Evolutionary conservation across 179 eudicot species (phyloP).

Genomic region (Pouteria campechiana): DNA sequence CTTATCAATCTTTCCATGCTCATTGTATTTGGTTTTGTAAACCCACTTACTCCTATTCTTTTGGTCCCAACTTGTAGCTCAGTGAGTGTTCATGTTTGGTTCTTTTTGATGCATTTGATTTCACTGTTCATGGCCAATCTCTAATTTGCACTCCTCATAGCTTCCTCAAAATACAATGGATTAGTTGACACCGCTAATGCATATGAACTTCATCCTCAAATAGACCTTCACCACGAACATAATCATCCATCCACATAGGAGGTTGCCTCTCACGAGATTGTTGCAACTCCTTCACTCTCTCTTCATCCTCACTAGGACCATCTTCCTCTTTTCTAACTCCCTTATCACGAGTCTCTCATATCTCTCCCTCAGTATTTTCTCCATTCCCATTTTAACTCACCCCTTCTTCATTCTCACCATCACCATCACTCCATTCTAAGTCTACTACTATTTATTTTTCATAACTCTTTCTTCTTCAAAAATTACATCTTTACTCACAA

Average conservation of each 20-base stretch:
- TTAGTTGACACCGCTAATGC: background rate
- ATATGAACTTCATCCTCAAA: background rate
- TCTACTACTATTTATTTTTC: background rate
- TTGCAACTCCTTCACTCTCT: background rate
- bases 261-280: background rate
- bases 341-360: background rate
- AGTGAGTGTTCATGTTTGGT: too few species aligned
- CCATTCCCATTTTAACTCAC: background rate
- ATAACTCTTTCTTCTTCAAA: conserved; percentile 2
- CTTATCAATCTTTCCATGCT: too few species aligned
- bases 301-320: background rate
- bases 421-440: background rate
- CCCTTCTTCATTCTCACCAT: background rate
- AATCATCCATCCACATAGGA: background rate
- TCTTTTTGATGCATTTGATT: too few species aligned
- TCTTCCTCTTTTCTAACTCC: background rate
- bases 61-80: too few species aligned
- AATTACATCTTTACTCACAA: background rate
- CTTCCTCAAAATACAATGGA: background rate
- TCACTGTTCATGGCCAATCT: too few species aligned
- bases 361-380: conserved; percentile 1
- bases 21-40: too few species aligned
- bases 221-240: background rate
- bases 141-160: background rate
- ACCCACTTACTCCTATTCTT: too few species aligned